These are phyloP conservation scores for Metschnikowia bowlesiae DNA, from an alignment of 805 yeast species.

Conservation along the genomic window DNA sequence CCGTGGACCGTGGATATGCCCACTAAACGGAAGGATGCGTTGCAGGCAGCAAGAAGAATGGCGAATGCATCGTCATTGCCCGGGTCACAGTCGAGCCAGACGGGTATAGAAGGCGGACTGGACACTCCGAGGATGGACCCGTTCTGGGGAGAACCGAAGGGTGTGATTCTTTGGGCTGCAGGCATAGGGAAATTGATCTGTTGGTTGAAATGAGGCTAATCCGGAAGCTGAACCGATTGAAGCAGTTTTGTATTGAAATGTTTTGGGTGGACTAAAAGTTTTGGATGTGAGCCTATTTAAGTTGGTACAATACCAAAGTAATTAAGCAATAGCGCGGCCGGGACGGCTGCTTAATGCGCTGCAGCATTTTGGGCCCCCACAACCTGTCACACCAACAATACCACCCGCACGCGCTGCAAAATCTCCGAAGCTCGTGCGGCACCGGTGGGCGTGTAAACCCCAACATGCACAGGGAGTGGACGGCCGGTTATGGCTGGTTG, in stretches of 20 bases:
- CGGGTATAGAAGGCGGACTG: conserved; percentile 36
- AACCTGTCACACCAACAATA: too few species aligned
- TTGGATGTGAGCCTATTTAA: neutral
- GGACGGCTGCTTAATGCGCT: neutral
- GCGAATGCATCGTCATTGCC: conserved; percentile 89
- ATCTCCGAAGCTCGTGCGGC: too few species aligned
- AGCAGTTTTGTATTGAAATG: too few species aligned
- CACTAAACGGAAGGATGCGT: conserved; percentile 52
- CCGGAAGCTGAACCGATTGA: too few species aligned
- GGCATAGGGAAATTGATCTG: conserved; percentile 1
- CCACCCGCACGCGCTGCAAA: too few species aligned
- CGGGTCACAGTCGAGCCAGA: conserved; percentile 92
- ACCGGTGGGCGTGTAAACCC: neutral
- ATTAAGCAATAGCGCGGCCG: neutral
- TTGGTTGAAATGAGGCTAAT: too few species aligned
- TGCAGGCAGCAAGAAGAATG: conserved; percentile 55
- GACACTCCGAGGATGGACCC: neutral
- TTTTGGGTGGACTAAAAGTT: neutral
- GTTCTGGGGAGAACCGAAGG: neutral
- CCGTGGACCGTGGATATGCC: conserved; percentile 81
- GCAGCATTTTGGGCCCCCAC: neutral
- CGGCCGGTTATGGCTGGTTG: conserved; percentile 11
- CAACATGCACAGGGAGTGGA: neutral
- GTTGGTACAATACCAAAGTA: neutral
- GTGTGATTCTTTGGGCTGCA: neutral